Evolutionary conservation across 73 alveolate genomes (phyloP), one percentile per base, ranked within the genome.

Genomic region (Paramecium tetraurelia): DNA sequence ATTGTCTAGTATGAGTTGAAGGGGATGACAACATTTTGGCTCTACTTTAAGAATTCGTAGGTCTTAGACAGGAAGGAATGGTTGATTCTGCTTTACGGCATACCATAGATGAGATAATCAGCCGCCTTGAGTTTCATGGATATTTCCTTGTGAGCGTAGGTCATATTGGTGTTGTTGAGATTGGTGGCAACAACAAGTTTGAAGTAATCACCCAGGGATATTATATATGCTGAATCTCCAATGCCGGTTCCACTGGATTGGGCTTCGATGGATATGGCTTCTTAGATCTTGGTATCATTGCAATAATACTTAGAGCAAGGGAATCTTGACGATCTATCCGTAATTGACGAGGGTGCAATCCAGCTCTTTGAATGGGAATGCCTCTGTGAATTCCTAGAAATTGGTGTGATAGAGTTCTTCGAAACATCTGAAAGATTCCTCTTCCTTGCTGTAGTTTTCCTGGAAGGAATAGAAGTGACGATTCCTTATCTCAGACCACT

Each of bases 291-390:
- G 35, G 21, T 53, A 53, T 40, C 4, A 40, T 3, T 53, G 1
- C 6, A n/a, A 53, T n/a, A 16, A 63, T 63, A 75, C 87, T 38
- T 35, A 14, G 7, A 38, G 46, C 10, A 75, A 75, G 12, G 87
- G 87, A 75, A 75, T 75, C 36, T 75, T 75, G 38, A 38, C 46
- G 18, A 75, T 75, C 40, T 75, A 75, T 75, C 87, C 87, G 38
- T 75, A 75, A 35, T 35, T 38, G 0, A 75, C 87, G 9, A 38
- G 46, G 1, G 87, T 75, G 16, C 87, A 75, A 41, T 35, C 68
- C 22, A 75, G 18, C 18, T 75, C 87, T 75, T 75, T 38, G 18
- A 22, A 38, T 22, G 58, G 68, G 16, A 75, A 75, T 75, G 46
- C 59, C 11, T 75, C 87, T 75, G 87, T 41, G n/a, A 75, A 75